Conservation (phyloP, 2,329 filamentous ascomycete species). For the Aspergillus viridinutans region DNA sequence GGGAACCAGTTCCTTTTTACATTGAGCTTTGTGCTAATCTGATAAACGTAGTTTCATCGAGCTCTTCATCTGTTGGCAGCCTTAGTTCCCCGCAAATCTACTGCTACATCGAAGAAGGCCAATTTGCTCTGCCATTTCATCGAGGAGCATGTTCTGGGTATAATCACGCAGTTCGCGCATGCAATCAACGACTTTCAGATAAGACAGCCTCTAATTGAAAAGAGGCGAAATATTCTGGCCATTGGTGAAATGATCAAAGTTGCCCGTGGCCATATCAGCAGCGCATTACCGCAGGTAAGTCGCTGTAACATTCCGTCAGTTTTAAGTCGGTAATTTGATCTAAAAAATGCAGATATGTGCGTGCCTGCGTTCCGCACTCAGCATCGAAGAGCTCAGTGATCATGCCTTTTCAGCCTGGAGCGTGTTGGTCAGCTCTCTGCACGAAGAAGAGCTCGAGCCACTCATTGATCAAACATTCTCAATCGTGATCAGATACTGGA, state of each 20-base stretch:
- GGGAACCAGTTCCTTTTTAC: background rate
- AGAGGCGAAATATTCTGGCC: slow-evolving; percentile 71
- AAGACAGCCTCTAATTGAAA: slow-evolving; percentile 60
- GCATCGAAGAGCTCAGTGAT: slow-evolving; percentile 68
- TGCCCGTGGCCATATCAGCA: slow-evolving; percentile 67
- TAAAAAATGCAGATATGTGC: slow-evolving; percentile 65
- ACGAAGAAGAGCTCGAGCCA: slow-evolving; percentile 71
- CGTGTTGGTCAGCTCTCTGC: slow-evolving; percentile 68
- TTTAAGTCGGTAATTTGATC: slow-evolving; percentile 6
- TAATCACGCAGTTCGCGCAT: slow-evolving; percentile 79
- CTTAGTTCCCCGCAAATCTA: slow-evolving; percentile 49
- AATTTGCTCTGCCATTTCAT: slow-evolving; percentile 70
- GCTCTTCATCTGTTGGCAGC: slow-evolving; percentile 49
- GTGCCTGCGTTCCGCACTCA: slow-evolving; percentile 81
- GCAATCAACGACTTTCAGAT: slow-evolving; percentile 65
- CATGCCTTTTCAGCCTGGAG: slow-evolving; percentile 81
- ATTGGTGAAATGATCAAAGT: slow-evolving; percentile 84
- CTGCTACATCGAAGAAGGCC: slow-evolving; percentile 45
- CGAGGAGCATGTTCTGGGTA: slow-evolving; percentile 75
- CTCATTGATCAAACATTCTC: slow-evolving; percentile 88
- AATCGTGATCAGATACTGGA: slow-evolving; percentile 79
- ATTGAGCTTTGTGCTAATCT: slow-evolving; percentile 5
- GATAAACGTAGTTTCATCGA: slow-evolving; percentile 40
- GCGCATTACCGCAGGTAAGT: slow-evolving; percentile 77
- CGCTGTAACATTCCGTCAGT: background rate